Base-by-base conservation (phyloP, 2,329 filamentous ascomycete genomes). In the Neobulgaria alba region DNA sequence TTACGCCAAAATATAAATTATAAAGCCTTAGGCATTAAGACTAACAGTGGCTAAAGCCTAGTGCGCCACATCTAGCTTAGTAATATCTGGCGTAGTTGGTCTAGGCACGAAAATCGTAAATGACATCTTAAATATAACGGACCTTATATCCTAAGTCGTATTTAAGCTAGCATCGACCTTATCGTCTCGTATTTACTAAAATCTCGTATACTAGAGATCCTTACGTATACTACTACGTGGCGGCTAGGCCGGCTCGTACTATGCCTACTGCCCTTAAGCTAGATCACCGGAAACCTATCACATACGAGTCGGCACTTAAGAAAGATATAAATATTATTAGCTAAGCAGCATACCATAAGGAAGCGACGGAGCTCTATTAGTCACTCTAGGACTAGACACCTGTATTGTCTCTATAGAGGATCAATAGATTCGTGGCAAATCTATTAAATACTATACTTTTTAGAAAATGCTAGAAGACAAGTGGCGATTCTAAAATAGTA, bases 301-400 rank as follows among this genome's bases (percentile, higher is more conserved):
- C 18, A 29, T 40, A 34, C 31, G 42, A 45, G 31, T 39, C 39
- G 20, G 45, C 35, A 29, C 5, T 41, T 2, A 38, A 48, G 42
- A 45, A 42, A 42, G 42, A 45, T 31, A 10, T 29, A 31, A 48
- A 45, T 37, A 38, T 45, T 31, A 41, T 45, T 29, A 46, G 18
- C 21, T 7, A 43, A 43, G 39, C 39, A 35, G 20, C 30, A 40
- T 38, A 41, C 29, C 14, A 18, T 34, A 10, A 20, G n/a, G 39
- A 30, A 39, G 16, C 14, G 35, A 38, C 2, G 16, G n/a, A 41
- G 32, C 54, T 54, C 40, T 58, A 35, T n/a, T n/a, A n/a, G n/a
- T n/a, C 12, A 26, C 7, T 26, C 23, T 26, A 26, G 7, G 23
- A 26, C 23, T 26, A 26, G 23, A 26, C 12, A 26, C 23, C 23